Evolutionary conservation across 176 grass and related monocot genomes (phyloP).

Genomic region (Poa pratensis): DNA sequence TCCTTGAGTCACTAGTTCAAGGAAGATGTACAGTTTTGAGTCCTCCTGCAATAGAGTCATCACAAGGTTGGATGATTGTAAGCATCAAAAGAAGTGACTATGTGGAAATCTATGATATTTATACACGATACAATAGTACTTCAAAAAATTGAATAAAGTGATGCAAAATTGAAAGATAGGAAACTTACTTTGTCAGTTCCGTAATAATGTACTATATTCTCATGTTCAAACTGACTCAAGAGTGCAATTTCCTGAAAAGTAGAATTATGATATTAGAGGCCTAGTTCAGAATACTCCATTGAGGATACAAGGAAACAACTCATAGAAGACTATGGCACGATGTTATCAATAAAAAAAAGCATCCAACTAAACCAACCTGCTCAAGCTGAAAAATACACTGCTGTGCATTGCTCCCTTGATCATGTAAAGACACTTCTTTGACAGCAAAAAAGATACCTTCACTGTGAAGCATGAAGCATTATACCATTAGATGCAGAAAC

Average conservation of each 20-base stretch:
- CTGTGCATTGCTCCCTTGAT: slow-evolving; percentile 77
- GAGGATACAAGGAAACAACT: slow-evolving; percentile 25
- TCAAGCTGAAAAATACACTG: slow-evolving; percentile 95
- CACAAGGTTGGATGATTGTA: slow-evolving; percentile 28
- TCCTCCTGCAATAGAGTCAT: slow-evolving; percentile 70
- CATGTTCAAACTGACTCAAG: slow-evolving; percentile 96
- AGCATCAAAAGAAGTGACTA: slow-evolving; percentile 8
- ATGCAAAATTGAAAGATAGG: slow-evolving; percentile 5
- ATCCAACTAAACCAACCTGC: slow-evolving; percentile 56
- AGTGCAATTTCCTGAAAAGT: slow-evolving; percentile 88
- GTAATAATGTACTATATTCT: slow-evolving; percentile 99
- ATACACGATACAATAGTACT: not conserved
- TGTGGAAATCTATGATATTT: slow-evolving; percentile 11
- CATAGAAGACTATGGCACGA: not conserved
- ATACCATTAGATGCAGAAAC: slow-evolving; percentile 40
- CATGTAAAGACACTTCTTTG: slow-evolving; percentile 92
- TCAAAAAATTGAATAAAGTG: slow-evolving; percentile 11
- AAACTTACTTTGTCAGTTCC: slow-evolving; percentile 96
- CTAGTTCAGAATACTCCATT: slow-evolving; percentile 26
- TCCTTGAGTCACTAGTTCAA: slow-evolving; percentile 97
- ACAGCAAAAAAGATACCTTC: slow-evolving; percentile 98
- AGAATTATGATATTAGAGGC: slow-evolving; percentile 29
- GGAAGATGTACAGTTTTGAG: slow-evolving; percentile 88
- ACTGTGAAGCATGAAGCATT: slow-evolving; percentile 49
- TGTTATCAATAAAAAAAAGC: slow-evolving; percentile 19